Base-by-base conservation (phyloP, 805 yeast genomes). In the Saturnispora hagleri region DNA sequence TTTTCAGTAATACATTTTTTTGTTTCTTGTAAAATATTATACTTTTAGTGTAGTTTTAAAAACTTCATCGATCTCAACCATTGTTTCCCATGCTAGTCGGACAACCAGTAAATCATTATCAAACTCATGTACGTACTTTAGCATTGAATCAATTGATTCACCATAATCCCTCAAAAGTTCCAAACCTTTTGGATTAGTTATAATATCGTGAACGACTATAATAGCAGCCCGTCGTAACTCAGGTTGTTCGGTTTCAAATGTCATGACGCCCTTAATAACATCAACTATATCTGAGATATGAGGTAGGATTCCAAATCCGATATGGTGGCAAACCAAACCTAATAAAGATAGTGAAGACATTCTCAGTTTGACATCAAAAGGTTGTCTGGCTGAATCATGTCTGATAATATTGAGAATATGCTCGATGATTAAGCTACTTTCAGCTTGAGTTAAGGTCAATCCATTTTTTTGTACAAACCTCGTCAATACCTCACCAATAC, bases 281-380 rank as follows among this genome's bases (percentile, higher is more conserved):
- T 89, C 97, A 43, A 87, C 66, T 8, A 84, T 74, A 48, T 82
- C 85, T 1, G 65, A 62, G 10, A 89, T 66, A 52, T 73, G 69
- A 1, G 65, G 60, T 0, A 70, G 41, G 1, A 88, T 59, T 84
- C 86, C 5, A 67, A 80, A 1, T 69, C 69, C 55, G 9, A 43
- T 12, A 15, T 49, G 31, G 55, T 78, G 77, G 59, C 89, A 77
- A 36, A 85, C 70, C 5, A 77, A 69, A 28, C 97, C 96, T n/a
- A 91, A 64, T 13, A 93, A 65, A 0, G 97, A 86, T 80, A 90
- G 76, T 0, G 96, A 79, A 2, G 97, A 90, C 85, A 89, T 82
- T 57, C 97, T 72, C 40, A 89, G 56, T 40, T 82, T 74, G 53
- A 74, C 70, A 56, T 89, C 96, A 13, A 61, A 7, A 18, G 42